Evolutionary conservation across 2,329 filamentous ascomycete genomes (phyloP), one percentile per base, ranked within the genome.

Genomic region (Penicillium hesseltinei): DNA sequence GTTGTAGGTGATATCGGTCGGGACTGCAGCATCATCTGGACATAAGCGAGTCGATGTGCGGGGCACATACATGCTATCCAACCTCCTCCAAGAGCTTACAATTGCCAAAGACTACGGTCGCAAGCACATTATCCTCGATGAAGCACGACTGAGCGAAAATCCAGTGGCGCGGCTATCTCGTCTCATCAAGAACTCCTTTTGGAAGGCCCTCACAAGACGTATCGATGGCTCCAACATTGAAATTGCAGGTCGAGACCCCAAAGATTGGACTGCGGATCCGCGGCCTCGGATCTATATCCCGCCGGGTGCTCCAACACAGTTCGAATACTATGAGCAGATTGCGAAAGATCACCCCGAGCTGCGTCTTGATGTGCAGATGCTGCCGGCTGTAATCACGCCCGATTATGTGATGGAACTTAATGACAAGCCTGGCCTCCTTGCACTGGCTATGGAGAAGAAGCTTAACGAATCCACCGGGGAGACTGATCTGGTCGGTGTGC

Each of bases 41-140:
- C 86, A 90, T 78, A 93, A 92, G 70, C 87, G 87, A 62, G 92
- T 93, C 74, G 92, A 97, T 71, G 85, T 99, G 61, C 89, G 93
- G 63, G 94, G 94, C 68, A 97, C 91, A 33, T 99, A 99, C 76
- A 95, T 96, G 88, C 84, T 99, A 58, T 96, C 93, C 61, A 99
- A 97, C 73, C 85, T 97, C 45, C 82, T 97, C 40, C 94, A 99
- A 76, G 94, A 99, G 77, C 84, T 99, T 64, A 94, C 90, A 1
- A 83, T 97, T 65, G 94, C 94, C 63, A 88, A 96, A 80, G 90
- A 95, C 72, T 92, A 91, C 70, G 92, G 91, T 58, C 88, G 91
- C 60, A 91, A 92, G 75, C 88, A 91, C 70, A 93, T 97, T 67
- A 85, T 97, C 53, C 84, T 99, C 44, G 92, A 97, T 69, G 92